These are phyloP conservation scores for Micromonas commoda DNA, from an alignment of 139 green algal species.

Conservation along the genomic window DNA sequence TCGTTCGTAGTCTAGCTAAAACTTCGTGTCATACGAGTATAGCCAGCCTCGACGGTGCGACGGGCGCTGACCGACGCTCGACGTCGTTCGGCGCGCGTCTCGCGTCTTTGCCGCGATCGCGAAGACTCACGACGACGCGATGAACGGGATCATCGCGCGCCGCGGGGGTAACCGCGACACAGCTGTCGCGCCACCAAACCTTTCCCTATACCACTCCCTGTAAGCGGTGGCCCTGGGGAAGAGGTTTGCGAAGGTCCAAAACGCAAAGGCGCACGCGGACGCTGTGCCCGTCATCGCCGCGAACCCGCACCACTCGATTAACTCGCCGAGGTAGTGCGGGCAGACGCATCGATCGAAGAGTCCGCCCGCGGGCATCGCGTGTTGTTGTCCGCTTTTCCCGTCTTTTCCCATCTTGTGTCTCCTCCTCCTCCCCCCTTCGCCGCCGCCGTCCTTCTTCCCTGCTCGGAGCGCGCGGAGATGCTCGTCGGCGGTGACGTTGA, in stretches of 20 bases:
- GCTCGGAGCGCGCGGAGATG: neutral
- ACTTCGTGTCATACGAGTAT: too few relatives aligned
- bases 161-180: neutral
- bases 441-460: too few relatives aligned
- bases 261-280: neutral
- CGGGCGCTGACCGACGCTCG: too few relatives aligned
- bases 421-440: too few relatives aligned
- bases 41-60: too few relatives aligned
- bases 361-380: neutral
- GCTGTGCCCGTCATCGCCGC: neutral
- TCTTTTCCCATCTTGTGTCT: too few relatives aligned
- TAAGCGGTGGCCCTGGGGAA: neutral
- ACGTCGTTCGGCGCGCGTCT: too few relatives aligned
- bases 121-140: too few relatives aligned
- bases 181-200: neutral
- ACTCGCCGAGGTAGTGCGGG: constrained; percentile 17
- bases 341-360: neutral
- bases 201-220: neutral
- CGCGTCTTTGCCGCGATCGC: too few relatives aligned
- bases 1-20: too few relatives aligned
- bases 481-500: constrained; percentile 3
- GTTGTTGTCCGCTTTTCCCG: neutral
- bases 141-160: neutral
- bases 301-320: constrained; percentile 15
- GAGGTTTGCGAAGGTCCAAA: constrained; percentile 23